phyloP scores from a whole-genome alignment of 2,329 filamentous ascomycete species.

The Fusarium phyllophilum region DNA sequence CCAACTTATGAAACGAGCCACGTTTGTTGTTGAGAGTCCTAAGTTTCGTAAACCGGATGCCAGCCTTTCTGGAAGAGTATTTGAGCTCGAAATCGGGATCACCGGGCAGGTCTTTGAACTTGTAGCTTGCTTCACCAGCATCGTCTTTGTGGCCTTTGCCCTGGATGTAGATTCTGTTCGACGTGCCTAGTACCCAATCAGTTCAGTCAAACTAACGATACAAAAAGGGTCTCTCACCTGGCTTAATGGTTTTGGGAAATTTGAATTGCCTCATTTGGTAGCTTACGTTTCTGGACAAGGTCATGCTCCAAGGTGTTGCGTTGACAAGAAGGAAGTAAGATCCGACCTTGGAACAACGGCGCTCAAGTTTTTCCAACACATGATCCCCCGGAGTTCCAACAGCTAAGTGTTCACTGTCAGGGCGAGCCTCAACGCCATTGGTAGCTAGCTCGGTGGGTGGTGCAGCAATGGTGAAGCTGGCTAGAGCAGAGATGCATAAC shows the following conservation, averaged over 20 bases:
- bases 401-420: fast-evolving
- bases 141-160: not conserved
- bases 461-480: not conserved
- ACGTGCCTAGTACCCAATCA: not conserved
- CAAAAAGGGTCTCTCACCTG: not conserved
- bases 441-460: not conserved
- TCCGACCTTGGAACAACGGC: not conserved
- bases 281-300: not conserved
- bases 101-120: not conserved
- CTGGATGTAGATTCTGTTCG: not conserved
- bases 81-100: not conserved
- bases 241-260: not conserved
- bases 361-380: not conserved
- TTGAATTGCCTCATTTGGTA: not conserved
- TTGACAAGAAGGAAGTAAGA: not conserved
- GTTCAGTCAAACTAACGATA: not conserved
- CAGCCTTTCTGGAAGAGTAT: not conserved
- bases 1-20: not conserved
- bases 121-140: not conserved
- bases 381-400: not conserved
- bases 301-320: not conserved
- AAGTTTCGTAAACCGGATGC: not conserved
- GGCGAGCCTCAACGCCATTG: not conserved
- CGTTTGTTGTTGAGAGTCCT: not conserved
- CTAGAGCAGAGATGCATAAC: not conserved